phyloP scores from a whole-genome alignment of 352 stramenopile species.

The Pythium volutum region DNA sequence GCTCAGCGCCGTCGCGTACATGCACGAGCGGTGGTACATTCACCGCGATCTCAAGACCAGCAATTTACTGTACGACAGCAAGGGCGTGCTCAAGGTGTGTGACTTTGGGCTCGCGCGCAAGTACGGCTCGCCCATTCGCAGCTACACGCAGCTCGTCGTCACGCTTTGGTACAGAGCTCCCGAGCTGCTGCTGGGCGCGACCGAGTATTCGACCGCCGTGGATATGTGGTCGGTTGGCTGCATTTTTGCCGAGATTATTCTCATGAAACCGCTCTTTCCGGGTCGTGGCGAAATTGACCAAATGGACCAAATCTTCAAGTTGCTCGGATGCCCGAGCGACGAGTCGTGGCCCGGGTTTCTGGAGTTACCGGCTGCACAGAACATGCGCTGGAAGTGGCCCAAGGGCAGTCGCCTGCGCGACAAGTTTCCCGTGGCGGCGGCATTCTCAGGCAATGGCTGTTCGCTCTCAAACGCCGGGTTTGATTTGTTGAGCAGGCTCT shows the following conservation, averaged over 20 bases:
- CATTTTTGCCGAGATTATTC: slow-evolving; percentile 96
- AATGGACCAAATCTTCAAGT: slow-evolving; percentile 95
- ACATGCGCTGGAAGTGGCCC: slow-evolving; percentile 63
- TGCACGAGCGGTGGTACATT: slow-evolving; percentile 93
- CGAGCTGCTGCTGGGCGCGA: slow-evolving; percentile 91
- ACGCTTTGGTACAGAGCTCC: slow-evolving; percentile 94
- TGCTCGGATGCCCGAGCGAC: slow-evolving; percentile 90
- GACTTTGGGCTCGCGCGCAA: slow-evolving; percentile 86
- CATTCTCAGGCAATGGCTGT: slow-evolving; percentile 48
- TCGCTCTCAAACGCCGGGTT: slow-evolving; percentile 75
- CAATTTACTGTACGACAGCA: slow-evolving; percentile 94
- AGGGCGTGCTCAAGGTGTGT: slow-evolving; percentile 74
- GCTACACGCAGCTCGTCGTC: slow-evolving; percentile 91
- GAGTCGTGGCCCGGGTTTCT: slow-evolving; percentile 86
- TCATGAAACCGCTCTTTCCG: slow-evolving; percentile 91
- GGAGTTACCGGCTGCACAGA: slow-evolving; percentile 59
- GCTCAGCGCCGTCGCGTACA: slow-evolving; percentile 82
- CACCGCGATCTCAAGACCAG: slow-evolving; percentile 98
- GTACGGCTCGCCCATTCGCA: slow-evolving; percentile 69
- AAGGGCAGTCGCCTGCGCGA: slow-evolving; percentile 65
- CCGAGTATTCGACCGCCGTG: slow-evolving; percentile 91
- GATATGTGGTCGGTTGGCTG: slow-evolving; percentile 97
- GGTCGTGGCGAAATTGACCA: slow-evolving; percentile 95
- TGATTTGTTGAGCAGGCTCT: slow-evolving; percentile 58
- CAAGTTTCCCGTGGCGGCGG: slow-evolving; percentile 72